A percentile compares a stretch with the other conserved stretches of the same genome.
Conservation (phyloP, 163 green algal species). For the Scenedesmus sp. region DNA sequence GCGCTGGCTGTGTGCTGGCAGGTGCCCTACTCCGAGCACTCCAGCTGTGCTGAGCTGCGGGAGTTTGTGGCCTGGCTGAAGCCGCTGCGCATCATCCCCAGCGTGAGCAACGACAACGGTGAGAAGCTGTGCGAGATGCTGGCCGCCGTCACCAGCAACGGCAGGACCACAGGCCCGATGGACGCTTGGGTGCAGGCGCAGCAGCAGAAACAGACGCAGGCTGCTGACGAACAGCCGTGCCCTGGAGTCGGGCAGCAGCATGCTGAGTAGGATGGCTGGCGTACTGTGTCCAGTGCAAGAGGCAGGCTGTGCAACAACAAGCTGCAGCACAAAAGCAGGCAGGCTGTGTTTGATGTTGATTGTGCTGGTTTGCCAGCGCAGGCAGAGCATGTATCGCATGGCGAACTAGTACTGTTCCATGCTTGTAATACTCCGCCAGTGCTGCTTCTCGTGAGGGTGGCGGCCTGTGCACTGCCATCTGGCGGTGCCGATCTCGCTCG, state of each 20-base stretch:
- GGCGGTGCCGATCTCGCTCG: too few species aligned
- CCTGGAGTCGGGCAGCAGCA: neutral
- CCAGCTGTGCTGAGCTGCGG: conserved; percentile 89
- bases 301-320: neutral
- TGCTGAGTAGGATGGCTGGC: too few species aligned
- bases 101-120: conserved; percentile 61
- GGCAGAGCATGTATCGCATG: too few species aligned
- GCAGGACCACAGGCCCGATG: conserved; percentile 35
- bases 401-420: too few species aligned
- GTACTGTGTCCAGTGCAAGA: too few species aligned
- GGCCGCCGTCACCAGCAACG: neutral
- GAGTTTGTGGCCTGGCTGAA: conserved; percentile 86
- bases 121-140: conserved; percentile 46
- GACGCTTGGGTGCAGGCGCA: conserved; percentile 26
- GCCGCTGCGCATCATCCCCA: conserved; percentile 76
- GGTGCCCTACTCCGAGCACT: conserved; percentile 97
- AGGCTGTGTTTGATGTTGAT: neutral
- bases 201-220: conserved; percentile 16
- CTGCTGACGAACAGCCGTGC: neutral
- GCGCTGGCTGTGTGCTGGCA: conserved; percentile 43
- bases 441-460: too few species aligned
- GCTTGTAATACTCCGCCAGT: too few species aligned
- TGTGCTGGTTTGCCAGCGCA: too few species aligned
- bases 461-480: too few species aligned
- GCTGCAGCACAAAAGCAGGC: too few species aligned